phyloP scores from a whole-genome alignment of 306 rosid species.

The Dryas octopetala region DNA sequence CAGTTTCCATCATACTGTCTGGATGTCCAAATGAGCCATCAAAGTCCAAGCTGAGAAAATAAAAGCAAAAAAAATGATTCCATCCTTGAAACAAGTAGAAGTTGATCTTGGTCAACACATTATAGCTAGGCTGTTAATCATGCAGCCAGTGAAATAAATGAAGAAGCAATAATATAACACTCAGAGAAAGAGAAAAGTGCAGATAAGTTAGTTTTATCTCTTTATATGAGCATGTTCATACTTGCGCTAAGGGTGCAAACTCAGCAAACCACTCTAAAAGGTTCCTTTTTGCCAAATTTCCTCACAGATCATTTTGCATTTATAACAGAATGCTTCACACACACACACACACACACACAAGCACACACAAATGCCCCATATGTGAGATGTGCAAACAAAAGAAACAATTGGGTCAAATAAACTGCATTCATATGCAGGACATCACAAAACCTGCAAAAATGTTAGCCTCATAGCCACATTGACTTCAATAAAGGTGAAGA shows the following conservation, averaged over 20 bases:
- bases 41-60: slow-evolving; percentile 50
- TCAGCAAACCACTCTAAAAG: neutral
- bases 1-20: slow-evolving; percentile 46
- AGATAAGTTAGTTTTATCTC: neutral
- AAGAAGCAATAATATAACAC: neutral
- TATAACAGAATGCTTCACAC: neutral
- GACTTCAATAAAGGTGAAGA: neutral
- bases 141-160: neutral
- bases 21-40: slow-evolving; percentile 40
- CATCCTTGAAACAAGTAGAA: neutral
- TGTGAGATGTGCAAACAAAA: neutral
- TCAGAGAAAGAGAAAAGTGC: neutral
- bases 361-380: neutral
- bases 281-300: neutral
- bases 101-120: slow-evolving; percentile 13
- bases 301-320: neutral
- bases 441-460: neutral
- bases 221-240: neutral
- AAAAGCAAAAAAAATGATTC: slow-evolving; percentile 17
- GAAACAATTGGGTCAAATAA: neutral
- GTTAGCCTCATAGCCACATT: neutral
- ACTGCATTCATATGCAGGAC: neutral
- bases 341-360: neutral
- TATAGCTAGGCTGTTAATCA: neutral
- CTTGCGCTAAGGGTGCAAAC: neutral